phyloP scores from a whole-genome alignment of 495 filamentous ascomycete genomes.

The Astrocystis sublimbata region DNA sequence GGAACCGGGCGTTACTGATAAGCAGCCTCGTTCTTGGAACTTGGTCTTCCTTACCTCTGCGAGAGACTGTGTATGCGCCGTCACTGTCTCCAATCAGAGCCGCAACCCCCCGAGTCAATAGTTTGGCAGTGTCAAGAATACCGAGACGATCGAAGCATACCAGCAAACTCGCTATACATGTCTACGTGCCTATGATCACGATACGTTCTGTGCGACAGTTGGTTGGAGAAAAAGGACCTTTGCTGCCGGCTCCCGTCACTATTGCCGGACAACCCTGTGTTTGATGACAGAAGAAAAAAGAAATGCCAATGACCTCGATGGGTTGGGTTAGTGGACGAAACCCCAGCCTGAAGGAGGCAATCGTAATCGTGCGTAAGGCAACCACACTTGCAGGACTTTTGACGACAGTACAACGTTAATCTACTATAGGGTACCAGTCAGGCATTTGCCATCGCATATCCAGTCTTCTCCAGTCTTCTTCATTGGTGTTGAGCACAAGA shows the following conservation, averaged over 20 bases:
- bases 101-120: neutral
- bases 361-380: constrained; percentile 14
- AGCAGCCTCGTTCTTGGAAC: constrained; percentile 12
- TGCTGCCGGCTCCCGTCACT: constrained; percentile 12
- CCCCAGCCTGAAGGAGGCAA: neutral
- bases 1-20: constrained; percentile 1
- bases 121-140: neutral
- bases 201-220: constrained; percentile 1
- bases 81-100: neutral
- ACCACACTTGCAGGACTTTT: constrained; percentile 12
- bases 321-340: neutral
- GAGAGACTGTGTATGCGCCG: neutral
- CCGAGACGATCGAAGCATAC: neutral
- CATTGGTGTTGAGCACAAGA: neutral
- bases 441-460: constrained; percentile 1
- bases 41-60: neutral
- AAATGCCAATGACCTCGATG: neutral
- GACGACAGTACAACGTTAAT: no score
- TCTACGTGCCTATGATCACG: neutral
- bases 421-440: neutral
- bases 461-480: constrained; percentile 6
- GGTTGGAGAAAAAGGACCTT: constrained; percentile 8
- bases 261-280: neutral
- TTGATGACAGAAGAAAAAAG: constrained; percentile 1
- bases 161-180: neutral